Conservation (phyloP, 2,329 filamentous ascomycete genomes). For the Massarina eburnea region DNA sequence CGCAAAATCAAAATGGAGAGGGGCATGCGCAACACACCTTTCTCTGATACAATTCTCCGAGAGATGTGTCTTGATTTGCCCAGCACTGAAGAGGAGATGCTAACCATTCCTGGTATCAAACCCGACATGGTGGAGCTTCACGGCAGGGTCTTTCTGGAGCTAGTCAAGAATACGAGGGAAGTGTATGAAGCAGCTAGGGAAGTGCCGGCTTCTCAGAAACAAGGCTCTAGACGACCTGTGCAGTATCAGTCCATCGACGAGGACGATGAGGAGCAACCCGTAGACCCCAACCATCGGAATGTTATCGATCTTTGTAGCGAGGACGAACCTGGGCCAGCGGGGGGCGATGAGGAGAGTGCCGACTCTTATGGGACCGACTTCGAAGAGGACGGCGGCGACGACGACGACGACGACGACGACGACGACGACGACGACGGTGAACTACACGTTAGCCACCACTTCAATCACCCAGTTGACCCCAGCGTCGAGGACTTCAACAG, state of each 20-base stretch:
- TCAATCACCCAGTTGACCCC: constrained; percentile 26
- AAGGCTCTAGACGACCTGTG: constrained; percentile 11
- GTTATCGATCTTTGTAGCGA: constrained; percentile 50
- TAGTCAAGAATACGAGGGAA: constrained; percentile 50
- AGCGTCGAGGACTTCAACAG: constrained; percentile 34
- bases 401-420: constrained; percentile 24
- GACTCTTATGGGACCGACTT: constrained; percentile 24
- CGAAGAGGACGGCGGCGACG: constrained; percentile 22
- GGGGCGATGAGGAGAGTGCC: constrained; percentile 19
- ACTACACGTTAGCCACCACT: constrained; percentile 31
- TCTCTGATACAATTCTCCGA: constrained; percentile 69
- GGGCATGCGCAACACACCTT: constrained; percentile 59
- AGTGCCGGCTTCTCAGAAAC: constrained; percentile 17
- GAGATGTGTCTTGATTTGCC: constrained; percentile 75
- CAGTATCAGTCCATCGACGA: constrained; percentile 37
- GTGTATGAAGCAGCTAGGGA: constrained; percentile 18
- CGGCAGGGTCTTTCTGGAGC: constrained; percentile 61
- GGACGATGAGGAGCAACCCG: constrained; percentile 40
- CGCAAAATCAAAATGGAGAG: constrained; percentile 63
- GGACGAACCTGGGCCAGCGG: constrained; percentile 24
- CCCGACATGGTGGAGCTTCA: constrained; percentile 62
- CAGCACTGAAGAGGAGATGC: constrained; percentile 62
- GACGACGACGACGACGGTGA: constrained; percentile 21
- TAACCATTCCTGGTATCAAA: constrained; percentile 64
- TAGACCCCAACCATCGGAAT: constrained; percentile 54